phyloP scores from a whole-genome alignment of 2,329 filamentous ascomycete species.

The Penicillium sp. region DNA sequence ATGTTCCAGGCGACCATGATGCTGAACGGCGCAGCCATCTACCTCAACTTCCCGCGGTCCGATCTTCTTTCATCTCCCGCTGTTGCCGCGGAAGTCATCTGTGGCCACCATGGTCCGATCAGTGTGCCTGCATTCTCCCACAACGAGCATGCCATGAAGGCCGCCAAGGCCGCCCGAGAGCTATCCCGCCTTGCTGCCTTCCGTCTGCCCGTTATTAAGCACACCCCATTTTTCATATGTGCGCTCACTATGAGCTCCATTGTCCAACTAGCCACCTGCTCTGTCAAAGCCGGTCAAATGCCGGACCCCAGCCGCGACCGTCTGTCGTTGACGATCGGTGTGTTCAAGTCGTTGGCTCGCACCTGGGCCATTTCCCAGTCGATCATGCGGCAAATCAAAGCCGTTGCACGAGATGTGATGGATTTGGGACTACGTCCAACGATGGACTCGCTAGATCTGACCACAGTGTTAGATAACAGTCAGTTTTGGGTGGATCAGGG shows the following conservation, averaged over 20 bases:
- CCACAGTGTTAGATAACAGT: conserved; percentile 33
- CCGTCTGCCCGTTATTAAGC: conserved; percentile 59
- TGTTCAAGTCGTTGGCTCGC: conserved; percentile 64
- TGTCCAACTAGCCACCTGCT: conserved; percentile 78
- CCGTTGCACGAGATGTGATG: conserved; percentile 73
- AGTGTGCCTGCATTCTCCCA: conserved; percentile 42
- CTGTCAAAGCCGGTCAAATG: conserved; percentile 55
- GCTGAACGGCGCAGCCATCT: conserved; percentile 60
- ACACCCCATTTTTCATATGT: conserved; percentile 83
- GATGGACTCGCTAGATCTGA: conserved; percentile 37
- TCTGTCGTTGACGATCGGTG: conserved; percentile 75
- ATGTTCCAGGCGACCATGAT: conserved; percentile 91
- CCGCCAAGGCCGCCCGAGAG: conserved; percentile 72
- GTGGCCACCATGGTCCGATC: conserved; percentile 40
- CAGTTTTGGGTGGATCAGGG: conserved; percentile 37
- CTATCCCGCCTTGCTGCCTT: conserved; percentile 71
- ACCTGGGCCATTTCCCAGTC: conserved; percentile 71
- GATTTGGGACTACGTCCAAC: conserved; percentile 40
- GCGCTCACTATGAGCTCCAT: conserved; percentile 75
- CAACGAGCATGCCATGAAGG: conserved; percentile 69
- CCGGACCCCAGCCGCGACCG: conserved; percentile 62
- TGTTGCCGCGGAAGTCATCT: conserved; percentile 49
- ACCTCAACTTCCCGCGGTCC: conserved; percentile 76
- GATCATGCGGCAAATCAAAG: conserved; percentile 70
- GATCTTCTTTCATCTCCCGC: conserved; percentile 61